phyloP scores from a whole-genome alignment of 768 basidiomycete genomes.

The Kwoniella sp. region DNA sequence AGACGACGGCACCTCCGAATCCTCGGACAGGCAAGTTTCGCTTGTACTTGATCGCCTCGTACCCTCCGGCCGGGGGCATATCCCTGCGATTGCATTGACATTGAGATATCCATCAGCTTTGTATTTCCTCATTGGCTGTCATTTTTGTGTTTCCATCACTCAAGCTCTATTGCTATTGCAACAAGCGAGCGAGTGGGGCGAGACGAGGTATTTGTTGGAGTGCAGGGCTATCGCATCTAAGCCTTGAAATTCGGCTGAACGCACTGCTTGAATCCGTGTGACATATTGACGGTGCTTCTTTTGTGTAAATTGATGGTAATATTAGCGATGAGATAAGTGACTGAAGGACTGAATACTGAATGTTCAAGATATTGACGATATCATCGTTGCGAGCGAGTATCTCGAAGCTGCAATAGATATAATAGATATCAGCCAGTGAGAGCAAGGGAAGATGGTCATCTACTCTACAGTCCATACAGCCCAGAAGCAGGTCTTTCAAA shows the following conservation, averaged over 20 bases:
- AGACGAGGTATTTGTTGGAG: no score
- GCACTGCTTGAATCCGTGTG: constrained; percentile 26
- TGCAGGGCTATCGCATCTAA: no score
- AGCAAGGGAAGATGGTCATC: constrained; percentile 7
- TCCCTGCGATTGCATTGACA: constrained; percentile 73
- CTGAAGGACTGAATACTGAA: no score
- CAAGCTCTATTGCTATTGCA: no score
- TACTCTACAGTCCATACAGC: not conserved
- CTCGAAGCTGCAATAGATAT: not conserved
- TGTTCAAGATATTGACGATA: no score
- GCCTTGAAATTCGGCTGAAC: no score
- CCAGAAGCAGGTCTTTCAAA: not conserved
- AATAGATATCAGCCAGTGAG: not conserved
- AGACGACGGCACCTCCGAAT: constrained; percentile 71
- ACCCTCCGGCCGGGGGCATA: constrained; percentile 92
- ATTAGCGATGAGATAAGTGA: no score
- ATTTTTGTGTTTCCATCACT: no score
- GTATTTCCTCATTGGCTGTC: no score
- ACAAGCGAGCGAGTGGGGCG: no score
- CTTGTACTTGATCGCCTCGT: constrained; percentile 90
- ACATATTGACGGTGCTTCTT: constrained; percentile 11
- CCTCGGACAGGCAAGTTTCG: constrained; percentile 84
- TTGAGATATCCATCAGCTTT: no score
- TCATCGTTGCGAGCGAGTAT: no score
- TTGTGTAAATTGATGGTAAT: not conserved